Base-by-base conservation (phyloP, 345 rosid species). In the Sonneratia caseolaris region DNA sequence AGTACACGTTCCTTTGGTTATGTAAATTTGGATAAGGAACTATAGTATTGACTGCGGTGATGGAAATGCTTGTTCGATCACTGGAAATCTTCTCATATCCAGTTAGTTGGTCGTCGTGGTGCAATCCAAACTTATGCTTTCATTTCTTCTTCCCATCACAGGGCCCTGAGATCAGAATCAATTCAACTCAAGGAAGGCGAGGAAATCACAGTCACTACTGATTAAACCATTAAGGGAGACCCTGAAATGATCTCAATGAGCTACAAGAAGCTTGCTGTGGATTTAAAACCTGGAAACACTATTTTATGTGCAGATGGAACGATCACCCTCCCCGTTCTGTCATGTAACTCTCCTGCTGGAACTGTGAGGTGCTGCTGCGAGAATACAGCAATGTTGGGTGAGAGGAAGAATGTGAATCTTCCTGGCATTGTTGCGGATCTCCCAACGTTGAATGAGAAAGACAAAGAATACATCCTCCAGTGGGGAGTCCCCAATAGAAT, bases 91-190 rank as follows among this genome's bases (percentile, higher is more conserved):
- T 68, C 40, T 47, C 18, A 12, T 16, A 24, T 7, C 32, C 16
- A 4, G 55, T 42, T 15, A 47, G 51, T 3, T 0, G 18, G 35
- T 69, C 59, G 15, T 48, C 3, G 37, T 16, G 2, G 9, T 62
- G 35, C 37, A 9, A 15, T 22, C 37, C 62, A 42, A 55, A 1
- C 69, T 72, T 12, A 68, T 61, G 8, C 5, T 32, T 40, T 43
- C 38, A 22, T 37, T 14, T 55, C 22, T 35, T 71, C 35, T 53
- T 21, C 53, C 37, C 37, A 40, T 59, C 32, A 19, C 72, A 74
- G 77, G 77, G 77, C 37, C 77, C 77, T 3, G 77, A 74, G 77
- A 74, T 74, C 61, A 68, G 77, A 61, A 66, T 72, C 77, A 5
- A 59, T 74, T 59, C 77, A 74, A 47, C 72, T 74, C 24, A 69